These are phyloP conservation scores for Candida anglica DNA, from an alignment of 805 yeast species.

Conservation along the genomic window DNA sequence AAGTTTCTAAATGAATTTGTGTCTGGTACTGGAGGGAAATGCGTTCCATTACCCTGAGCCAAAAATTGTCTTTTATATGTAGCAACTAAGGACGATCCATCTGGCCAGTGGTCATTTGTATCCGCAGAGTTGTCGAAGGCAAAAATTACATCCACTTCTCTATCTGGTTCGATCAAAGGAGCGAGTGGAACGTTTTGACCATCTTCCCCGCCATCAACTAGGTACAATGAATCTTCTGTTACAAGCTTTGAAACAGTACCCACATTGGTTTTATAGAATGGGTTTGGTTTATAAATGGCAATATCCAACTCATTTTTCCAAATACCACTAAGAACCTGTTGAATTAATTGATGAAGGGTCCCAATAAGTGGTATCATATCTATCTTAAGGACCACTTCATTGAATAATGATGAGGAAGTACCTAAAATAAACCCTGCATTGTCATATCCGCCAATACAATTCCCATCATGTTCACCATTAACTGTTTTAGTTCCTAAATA, in stretches of 20 bases:
- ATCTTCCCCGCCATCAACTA: slow-evolving; percentile 44
- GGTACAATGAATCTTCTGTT: slow-evolving; percentile 21
- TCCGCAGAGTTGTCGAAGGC: slow-evolving; percentile 42
- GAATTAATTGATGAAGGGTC: slow-evolving; percentile 18
- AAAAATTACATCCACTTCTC: slow-evolving; percentile 38
- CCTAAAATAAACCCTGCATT: slow-evolving; percentile 40
- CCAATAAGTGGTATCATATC: slow-evolving; percentile 19
- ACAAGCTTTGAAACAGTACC: slow-evolving; percentile 18
- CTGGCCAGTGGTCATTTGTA: slow-evolving; percentile 37
- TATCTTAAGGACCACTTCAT: slow-evolving; percentile 25
- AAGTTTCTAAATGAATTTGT: slow-evolving; percentile 52
- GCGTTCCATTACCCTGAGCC: slow-evolving; percentile 50
- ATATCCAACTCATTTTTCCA: slow-evolving; percentile 37
- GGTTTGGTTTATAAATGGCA: slow-evolving; percentile 39
- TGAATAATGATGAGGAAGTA: slow-evolving; percentile 36
- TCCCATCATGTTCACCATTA: slow-evolving; percentile 14
- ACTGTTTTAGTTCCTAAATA: slow-evolving; percentile 26
- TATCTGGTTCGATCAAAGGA: slow-evolving; percentile 34
- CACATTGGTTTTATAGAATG: slow-evolving; percentile 25
- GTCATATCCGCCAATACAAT: slow-evolving; percentile 28
- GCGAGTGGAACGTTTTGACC: slow-evolving; percentile 37
- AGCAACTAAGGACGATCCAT: slow-evolving; percentile 35
- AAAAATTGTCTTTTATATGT: slow-evolving; percentile 33
- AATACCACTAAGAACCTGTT: slow-evolving; percentile 17
- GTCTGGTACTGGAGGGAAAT: slow-evolving; percentile 81